Base-by-base conservation (phyloP, 2,329 filamentous ascomycete genomes). In the Fusarium marasasianum region DNA sequence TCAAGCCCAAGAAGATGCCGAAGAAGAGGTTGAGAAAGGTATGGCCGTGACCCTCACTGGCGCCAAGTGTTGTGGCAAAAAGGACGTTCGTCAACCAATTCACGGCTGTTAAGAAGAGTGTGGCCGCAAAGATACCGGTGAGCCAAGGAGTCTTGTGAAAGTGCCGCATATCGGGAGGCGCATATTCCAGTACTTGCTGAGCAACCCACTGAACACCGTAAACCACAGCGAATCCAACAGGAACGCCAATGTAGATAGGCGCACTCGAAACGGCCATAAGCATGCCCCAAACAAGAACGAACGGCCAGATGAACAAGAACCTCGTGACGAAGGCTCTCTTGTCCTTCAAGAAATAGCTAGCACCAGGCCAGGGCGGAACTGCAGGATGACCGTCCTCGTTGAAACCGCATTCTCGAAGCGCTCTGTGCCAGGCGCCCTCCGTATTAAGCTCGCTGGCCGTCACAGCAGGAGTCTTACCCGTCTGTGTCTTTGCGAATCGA, bases 71-170 rank as follows among this genome's bases (percentile, higher is more conserved):
- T 18, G 78, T 79, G 47, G 72, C 66, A 48, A 76, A 76, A 12
- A 79, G 66, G 45, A 98, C 87, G 18, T 89, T 89, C 29, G 92
- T 89, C 44, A 96, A 75, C 90, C 94, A 99, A 74, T 92, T 90
- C 43, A 94, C 79, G 35, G 91, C 93, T 8, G 94, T 90, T 86
- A 94, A 92, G 79, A 97, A 97, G 24, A 98, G 83, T 0, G 95
- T 93, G 5, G 87, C 95, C 1, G 95, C 92, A 84, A 99, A 99
- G 71, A 99, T 95, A 64, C 96, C 96, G 1, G 96, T 92, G 76
- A 99, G 87, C 88, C 95, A 98, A 18, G 96, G 96, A 92, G 96
- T 98, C 84, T 93, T 94, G 81, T 98, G 95, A 77, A 98, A 91
- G 75, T 92, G 90, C 77, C 94, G 92, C 91, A 97, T 97, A 78